Base-by-base conservation (phyloP, 768 basidiomycete genomes). In the Lentinula aciculospora region DNA sequence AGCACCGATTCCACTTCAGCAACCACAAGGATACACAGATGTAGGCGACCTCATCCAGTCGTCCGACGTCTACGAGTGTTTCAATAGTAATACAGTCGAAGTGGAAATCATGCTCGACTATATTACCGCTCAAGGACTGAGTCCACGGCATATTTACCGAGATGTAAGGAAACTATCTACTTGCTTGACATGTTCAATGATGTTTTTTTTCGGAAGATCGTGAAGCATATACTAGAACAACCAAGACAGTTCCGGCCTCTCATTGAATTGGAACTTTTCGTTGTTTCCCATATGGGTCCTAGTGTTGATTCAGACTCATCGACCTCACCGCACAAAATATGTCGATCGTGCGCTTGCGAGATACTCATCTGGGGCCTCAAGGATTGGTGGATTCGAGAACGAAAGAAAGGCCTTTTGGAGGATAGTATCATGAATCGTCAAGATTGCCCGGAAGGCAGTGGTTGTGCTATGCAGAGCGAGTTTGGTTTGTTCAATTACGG, bases 21-120 rank as follows among this genome's bases (percentile, higher is more conserved):
- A 88, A 15, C 89, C 86, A 2, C 85, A 92, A 58, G 85, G 80
- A 27, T 72, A 92, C 68, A 72, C 74, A 12, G 86, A 84, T 60
- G 67, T 91, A 19, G 70, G 80, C n/a, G 92, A 94, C 67, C 76
- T 94, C 49, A 85, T 94, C 39, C 83, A 88, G 67, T 88, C 86
- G 27, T 69, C 82, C 0, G 85, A 88, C 58, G 74, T 84, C n/a
- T 94, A 92, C 60, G 92, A 92, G 29, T 86, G 82, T 63, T 94
- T 94, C 67, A 81, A 85, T 61, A 78, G 79, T 61, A 93, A 94
- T 65, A 81, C 78, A 0, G 80, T 89, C 23, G 92, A 94, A 68
- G 89, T 90, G 28, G 92, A 93, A 32, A 82, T 89, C 58, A 82
- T 94, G 81, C 72, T 94, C 42, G 92, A 94, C 67, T 92, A 92